Conservation (phyloP, 371 early-diverging fungal species). For the Gilbertella persicaria region DNA sequence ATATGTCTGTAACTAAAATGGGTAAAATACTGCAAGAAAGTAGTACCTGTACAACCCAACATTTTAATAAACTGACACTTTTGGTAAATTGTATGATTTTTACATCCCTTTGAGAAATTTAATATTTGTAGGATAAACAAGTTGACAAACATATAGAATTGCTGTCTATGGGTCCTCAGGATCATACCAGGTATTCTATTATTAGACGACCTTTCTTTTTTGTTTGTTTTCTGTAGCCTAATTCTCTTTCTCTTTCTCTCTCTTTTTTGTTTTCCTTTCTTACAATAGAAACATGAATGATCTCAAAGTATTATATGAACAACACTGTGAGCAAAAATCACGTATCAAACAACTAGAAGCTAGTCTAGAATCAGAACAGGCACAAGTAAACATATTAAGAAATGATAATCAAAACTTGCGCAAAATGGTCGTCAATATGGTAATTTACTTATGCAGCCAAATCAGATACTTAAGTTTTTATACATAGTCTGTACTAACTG, state of each 20-base stretch:
- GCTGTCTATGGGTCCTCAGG: too few species aligned
- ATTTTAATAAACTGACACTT: constrained; percentile 5
- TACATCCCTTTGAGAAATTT: too few species aligned
- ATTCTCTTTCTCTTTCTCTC: not conserved
- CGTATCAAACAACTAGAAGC: constrained; percentile 61
- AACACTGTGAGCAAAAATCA: constrained; percentile 37
- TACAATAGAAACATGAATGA: constrained; percentile 2
- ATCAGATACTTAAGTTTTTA: too few species aligned
- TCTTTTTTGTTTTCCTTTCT: not conserved
- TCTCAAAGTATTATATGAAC: constrained; percentile 22
- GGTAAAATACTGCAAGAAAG: too few species aligned
- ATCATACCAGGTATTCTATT: too few species aligned
- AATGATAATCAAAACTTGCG: constrained; percentile 66
- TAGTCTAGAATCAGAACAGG: constrained; percentile 72
- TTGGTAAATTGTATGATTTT: too few species aligned
- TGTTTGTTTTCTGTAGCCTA: too few species aligned
- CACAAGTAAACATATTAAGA: constrained; percentile 67
- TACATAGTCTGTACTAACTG: constrained; percentile 61
- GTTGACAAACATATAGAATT: not conserved
- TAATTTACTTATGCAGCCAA: too few species aligned
- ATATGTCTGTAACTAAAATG: too few species aligned
- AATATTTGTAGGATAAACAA: not conserved
- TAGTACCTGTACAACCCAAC: not conserved
- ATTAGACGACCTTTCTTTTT: too few species aligned
- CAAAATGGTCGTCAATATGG: constrained; percentile 67